These are phyloP conservation scores for Theileria luwenshuni DNA, from an alignment of 169 alveolate species.

Conservation along the genomic window DNA sequence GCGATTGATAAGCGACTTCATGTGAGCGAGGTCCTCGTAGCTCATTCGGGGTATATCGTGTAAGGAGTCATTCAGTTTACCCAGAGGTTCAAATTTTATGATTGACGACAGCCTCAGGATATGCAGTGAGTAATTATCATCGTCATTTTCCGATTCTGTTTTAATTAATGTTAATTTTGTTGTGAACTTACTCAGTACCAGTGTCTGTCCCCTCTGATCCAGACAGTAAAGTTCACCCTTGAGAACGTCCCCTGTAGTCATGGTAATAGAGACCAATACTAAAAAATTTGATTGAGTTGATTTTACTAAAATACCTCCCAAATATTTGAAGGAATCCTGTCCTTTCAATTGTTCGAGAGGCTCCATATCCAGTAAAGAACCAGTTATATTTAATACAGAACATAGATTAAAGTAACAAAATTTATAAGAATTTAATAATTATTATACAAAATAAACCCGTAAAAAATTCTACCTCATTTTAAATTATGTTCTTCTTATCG, in stretches of 20 bases:
- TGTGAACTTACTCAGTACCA: constrained; percentile 42
- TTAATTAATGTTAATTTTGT: not conserved
- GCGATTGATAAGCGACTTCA: constrained; percentile 4
- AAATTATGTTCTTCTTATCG: not conserved
- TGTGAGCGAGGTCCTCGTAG: constrained; percentile 41
- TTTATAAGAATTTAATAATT: not conserved
- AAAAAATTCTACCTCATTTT: not conserved
- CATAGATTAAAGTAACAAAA: constrained; percentile 1
- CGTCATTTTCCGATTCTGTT: constrained; percentile 17
- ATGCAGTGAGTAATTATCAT: constrained; percentile 18
- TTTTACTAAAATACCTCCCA: constrained; percentile 50
- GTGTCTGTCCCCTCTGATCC: constrained; percentile 45
- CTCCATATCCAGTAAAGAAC: constrained; percentile 28
- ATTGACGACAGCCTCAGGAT: constrained; percentile 30
- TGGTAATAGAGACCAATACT: constrained; percentile 34
- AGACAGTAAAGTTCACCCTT: constrained; percentile 60
- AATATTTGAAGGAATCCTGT: constrained; percentile 44
- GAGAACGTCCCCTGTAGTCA: constrained; percentile 43
- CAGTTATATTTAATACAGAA: not conserved
- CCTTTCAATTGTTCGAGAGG: constrained; percentile 48
- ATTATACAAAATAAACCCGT: constrained; percentile 10
- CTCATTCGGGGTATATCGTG: constrained; percentile 54
- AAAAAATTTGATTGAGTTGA: not conserved
- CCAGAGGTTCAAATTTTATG: constrained; percentile 26
- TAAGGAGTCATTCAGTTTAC: constrained; percentile 39